phyloP scores from a whole-genome alignment of 1,284 basidiomycete species.

The Chalciporus sp. region DNA sequence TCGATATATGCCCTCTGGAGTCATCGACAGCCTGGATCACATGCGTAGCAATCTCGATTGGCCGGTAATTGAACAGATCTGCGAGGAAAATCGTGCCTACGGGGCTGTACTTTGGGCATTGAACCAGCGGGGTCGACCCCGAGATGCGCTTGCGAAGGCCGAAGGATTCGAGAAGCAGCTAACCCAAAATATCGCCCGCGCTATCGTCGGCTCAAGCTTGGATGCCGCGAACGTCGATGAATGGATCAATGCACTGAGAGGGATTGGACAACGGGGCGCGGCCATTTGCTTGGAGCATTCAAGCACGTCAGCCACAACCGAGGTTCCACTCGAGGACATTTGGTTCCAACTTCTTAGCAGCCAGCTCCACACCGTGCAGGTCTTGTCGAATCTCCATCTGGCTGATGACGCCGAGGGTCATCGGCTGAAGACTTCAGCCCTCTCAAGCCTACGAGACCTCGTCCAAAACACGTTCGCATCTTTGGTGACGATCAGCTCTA shows the following conservation, averaged over 20 bases:
- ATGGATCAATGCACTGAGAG: constrained; percentile 47
- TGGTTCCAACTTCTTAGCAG: constrained; percentile 88
- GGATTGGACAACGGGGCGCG: constrained; percentile 63
- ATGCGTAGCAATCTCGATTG: constrained; percentile 56
- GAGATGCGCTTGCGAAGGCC: constrained; percentile 68
- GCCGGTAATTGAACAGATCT: constrained; percentile 58
- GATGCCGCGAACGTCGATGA: constrained; percentile 34
- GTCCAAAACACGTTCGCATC: constrained; percentile 87
- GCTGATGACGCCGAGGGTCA: constrained; percentile 13
- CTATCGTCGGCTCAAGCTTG: constrained; percentile 25
- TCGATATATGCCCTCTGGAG: constrained; percentile 62
- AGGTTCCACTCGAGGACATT: constrained; percentile 76
- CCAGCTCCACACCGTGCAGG: constrained; percentile 81
- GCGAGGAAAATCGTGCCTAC: constrained; percentile 67
- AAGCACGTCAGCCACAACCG: constrained; percentile 38
- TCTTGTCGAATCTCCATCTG: constrained; percentile 47
- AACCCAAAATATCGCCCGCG: constrained; percentile 52
- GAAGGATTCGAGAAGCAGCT: constrained; percentile 62
- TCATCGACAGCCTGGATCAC: constrained; percentile 70
- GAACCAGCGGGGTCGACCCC: constrained; percentile 65
- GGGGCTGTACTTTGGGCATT: constrained; percentile 86
- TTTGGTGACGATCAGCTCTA: constrained; percentile 82
- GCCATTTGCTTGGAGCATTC: constrained; percentile 73
- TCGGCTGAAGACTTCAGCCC: constrained; percentile 26
- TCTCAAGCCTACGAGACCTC: constrained; percentile 66